Percentiles rank a stretch among this genome's conserved stretches.
These are phyloP conservation scores for Metarhizium robertsii DNA, from an alignment of 2,329 filamentous ascomycete genomes.

Conservation along the genomic window DNA sequence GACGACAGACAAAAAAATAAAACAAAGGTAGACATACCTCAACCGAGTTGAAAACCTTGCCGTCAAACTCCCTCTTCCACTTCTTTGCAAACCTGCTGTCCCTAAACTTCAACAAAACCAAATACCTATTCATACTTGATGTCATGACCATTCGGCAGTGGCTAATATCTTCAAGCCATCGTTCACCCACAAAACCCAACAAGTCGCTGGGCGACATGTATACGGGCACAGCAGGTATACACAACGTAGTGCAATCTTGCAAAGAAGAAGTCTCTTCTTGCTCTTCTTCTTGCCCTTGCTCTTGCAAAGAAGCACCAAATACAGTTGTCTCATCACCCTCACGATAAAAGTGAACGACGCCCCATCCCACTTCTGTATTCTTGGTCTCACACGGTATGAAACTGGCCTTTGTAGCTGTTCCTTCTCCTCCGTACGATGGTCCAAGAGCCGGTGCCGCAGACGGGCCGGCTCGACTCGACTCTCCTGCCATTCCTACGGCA, in stretches of 20 bases:
- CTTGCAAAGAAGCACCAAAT: conserved; percentile 15
- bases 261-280: conserved; percentile 18
- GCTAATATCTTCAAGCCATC: conserved; percentile 75
- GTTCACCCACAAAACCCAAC: conserved; percentile 81
- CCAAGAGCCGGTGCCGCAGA: conserved; percentile 44
- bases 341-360: conserved; percentile 87
- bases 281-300: conserved; percentile 10
- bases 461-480: conserved; percentile 32
- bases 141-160: conserved; percentile 95
- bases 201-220: conserved; percentile 90
- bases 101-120: conserved; percentile 92
- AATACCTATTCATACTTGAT: conserved; percentile 78
- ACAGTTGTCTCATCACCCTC: conserved; percentile 67
- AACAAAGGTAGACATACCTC: conserved; percentile 45
- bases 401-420: conserved; percentile 72
- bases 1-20: neutral
- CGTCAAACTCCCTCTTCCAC: conserved; percentile 85
- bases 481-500: conserved; percentile 21
- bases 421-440: conserved; percentile 47
- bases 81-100: conserved; percentile 62
- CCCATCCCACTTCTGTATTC: conserved; percentile 78
- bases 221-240: conserved; percentile 87
- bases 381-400: conserved; percentile 63
- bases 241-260: conserved; percentile 77
- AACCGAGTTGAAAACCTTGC: conserved; percentile 85